phyloP scores from a whole-genome alignment of 192 early-diverging fungal genomes.

The Entomortierella chlamydospora region DNA sequence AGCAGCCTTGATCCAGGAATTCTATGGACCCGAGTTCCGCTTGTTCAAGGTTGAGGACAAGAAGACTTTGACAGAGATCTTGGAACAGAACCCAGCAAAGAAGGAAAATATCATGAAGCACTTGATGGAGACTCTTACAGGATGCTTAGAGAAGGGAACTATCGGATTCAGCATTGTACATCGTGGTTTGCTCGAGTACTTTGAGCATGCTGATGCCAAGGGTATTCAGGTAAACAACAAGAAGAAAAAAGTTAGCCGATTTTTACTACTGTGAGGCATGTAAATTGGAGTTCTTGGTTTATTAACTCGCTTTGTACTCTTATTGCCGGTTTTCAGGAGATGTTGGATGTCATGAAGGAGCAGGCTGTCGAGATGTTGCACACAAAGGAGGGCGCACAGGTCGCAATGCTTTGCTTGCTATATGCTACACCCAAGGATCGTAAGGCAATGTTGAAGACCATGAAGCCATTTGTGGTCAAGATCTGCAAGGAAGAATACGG shows the following conservation, averaged over 20 bases:
- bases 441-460: constrained; percentile 87
- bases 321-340: constrained; percentile 42
- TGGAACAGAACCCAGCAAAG: constrained; percentile 74
- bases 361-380: constrained; percentile 89
- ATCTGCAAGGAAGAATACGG: constrained; percentile 93
- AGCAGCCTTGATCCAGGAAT: constrained; percentile 83
- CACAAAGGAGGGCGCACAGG: constrained; percentile 90
- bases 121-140: constrained; percentile 73
- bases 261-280: too few relatives aligned
- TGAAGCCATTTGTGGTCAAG: constrained; percentile 83
- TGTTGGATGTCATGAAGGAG: constrained; percentile 85
- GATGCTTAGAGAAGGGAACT: constrained; percentile 87
- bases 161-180: constrained; percentile 86
- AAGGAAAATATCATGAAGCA: constrained; percentile 78
- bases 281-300: too few relatives aligned
- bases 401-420: constrained; percentile 84
- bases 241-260: too few relatives aligned
- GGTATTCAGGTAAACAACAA: constrained; percentile 58
- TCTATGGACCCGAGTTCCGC: constrained; percentile 93
- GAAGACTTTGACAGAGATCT: constrained; percentile 66
- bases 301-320: neutral
- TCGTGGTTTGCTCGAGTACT: constrained; percentile 86
- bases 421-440: constrained; percentile 89
- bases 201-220: constrained; percentile 74
- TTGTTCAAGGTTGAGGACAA: constrained; percentile 77